Base-by-base conservation (phyloP, 805 yeast species). In the Pichia membranifaciens region DNA sequence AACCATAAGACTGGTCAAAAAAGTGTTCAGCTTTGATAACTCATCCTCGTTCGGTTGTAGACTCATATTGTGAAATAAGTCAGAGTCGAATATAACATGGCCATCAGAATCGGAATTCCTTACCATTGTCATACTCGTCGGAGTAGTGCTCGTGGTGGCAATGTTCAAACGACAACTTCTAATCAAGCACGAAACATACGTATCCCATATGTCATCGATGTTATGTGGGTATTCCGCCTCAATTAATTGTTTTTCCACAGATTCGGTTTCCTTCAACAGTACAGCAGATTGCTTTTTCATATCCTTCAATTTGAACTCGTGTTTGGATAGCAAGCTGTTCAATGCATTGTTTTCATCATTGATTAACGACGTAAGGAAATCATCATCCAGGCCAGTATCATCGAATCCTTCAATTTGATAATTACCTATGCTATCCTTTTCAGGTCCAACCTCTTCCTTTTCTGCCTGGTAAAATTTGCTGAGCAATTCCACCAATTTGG, bases 371-470 rank as follows among this genome's bases (percentile, higher is more conserved):
- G 74, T 74, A 43, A 80, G 68, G 58, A 81, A 78, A 50, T 77
- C 83, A 4, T 84, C 73, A 32, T 81, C 84, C 53, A 80, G 73
- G 44, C 78, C 82, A 2, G 75, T 66, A 48, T 77, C 76, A 51
- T 75, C 78, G 54, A 74, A 71, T 48, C 73, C 79, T 9, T 64
- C 52, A 13, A 64, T 65, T 45, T 71, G 51, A 45, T 51, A 45
- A 12, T 53, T 37, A 32, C 59, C 44, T 43, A 55, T 49, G 41
- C 49, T 55, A 3, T 53, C 42, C 13, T 49, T 55, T 7, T 41
- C 21, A 10, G 23, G 25, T 16, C 25, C 45, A 2, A 8, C 17
- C 2, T 21, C 21, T 6, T 32, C 23, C 4, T 38, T 45, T 33
- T 60, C 55, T 33, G 59, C 47, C 1, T 50, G 34, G 37, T 23